phyloP scores from a whole-genome alignment of 179 eudicot species.

The Beta macrorhiza region DNA sequence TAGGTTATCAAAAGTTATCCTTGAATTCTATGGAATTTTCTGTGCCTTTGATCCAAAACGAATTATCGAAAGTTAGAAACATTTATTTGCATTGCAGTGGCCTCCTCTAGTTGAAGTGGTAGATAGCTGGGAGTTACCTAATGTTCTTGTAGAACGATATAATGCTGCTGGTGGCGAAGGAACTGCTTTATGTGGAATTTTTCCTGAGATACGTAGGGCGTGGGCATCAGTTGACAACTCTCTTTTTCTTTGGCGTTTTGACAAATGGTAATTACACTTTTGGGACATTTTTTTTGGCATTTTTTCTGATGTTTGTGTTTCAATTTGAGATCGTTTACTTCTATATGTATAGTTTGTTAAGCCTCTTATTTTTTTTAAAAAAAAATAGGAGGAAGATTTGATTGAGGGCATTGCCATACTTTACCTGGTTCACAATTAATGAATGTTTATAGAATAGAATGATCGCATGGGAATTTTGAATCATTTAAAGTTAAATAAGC shows the following conservation, averaged over 20 bases:
- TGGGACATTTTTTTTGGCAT: neutral
- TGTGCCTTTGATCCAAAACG: neutral
- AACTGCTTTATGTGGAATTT: constrained; percentile 95
- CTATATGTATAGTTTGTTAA: no score
- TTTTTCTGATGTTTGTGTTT: neutral
- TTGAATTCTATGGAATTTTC: neutral
- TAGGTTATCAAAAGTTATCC: neutral
- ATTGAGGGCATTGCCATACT: no score
- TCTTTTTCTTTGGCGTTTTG: constrained; percentile 95
- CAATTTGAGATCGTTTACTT: neutral
- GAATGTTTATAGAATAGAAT: no score
- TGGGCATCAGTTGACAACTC: constrained; percentile 99
- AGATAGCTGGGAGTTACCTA: constrained; percentile 92
- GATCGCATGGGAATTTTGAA: neutral
- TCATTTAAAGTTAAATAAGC: neutral
- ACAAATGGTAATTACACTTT: constrained; percentile 65
- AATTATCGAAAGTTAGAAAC: constrained; percentile 16
- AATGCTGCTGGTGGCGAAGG: constrained; percentile 98
- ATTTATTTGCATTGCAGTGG: constrained; percentile 60
- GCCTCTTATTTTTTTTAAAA: no score
- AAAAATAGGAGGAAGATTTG: no score
- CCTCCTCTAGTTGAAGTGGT: constrained; percentile 94
- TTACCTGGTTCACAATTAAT: no score
- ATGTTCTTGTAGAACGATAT: constrained; percentile 87
- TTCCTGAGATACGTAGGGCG: constrained; percentile 98